Base-by-base conservation (phyloP, 805 yeast genomes). In the Starmerella ratchasimensis region DNA sequence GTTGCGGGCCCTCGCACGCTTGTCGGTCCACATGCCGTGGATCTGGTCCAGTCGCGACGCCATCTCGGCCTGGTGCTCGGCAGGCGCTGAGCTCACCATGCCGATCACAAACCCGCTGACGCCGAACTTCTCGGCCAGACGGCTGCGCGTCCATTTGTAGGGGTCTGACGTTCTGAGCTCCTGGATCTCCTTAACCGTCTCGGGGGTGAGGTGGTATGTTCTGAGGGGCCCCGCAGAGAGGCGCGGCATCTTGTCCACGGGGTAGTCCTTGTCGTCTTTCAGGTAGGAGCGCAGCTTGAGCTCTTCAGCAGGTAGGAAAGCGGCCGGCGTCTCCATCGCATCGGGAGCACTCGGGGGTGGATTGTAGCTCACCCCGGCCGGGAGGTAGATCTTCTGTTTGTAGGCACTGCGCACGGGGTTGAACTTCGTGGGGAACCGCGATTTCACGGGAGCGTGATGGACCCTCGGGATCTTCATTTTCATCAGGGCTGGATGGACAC, bases 311-410 rank as follows among this genome's bases (percentile, higher is more conserved):
- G 90, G 83, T 39, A 81, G 56, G 54, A 81, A 81, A 2, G 75
- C 72, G 36, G 65, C 65, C 14, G 93, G 93, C 2, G 90, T 76
- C 54, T 62, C 68, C 57, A 44, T 57, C 41, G 56, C 71, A 10
- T 69, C 58, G 20, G 76, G 65, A 11, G 79, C 68, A 3, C 86
- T 70, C 18, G 83, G 84, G 29, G 82, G 69, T 15, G 75, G 76
- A 45, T 70, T 65, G 50, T 62, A 64, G 28, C 73, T 70, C 20
- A 80, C 59, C 4, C 88, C 88, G 18, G 67, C 62, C 1, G 76
- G 71, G 15, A 69, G 60, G 36, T 62, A 55, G 42, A 71, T 69
- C 47, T 69, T 69, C 56, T 78, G 73, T 53, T 76, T 80, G 49
- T 67, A 69, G 7, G 82, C 76, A 17, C 88, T 78, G 40, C 74